Conservation (phyloP, 1,139 yeast genomes). For the Entelexis paramagnoliae region DNA sequence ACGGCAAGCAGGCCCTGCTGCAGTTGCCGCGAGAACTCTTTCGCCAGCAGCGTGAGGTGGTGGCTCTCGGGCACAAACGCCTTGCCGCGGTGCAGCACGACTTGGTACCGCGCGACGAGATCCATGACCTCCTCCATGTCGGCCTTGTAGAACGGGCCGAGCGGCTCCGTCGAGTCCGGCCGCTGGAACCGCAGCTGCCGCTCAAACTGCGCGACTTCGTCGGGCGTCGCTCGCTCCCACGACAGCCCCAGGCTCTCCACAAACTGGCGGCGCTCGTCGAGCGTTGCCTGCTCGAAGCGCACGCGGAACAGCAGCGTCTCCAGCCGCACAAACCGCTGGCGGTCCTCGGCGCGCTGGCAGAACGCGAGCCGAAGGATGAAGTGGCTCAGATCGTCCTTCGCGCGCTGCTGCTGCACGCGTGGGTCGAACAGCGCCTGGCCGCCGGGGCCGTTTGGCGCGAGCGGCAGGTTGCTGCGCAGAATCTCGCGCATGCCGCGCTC, state of each 20-base stretch:
- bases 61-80: slow-evolving; percentile 80
- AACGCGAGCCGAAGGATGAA: slow-evolving; percentile 78
- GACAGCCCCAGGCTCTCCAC: slow-evolving; percentile 44
- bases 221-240: slow-evolving; percentile 58
- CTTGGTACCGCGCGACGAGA: slow-evolving; percentile 58
- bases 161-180: neutral
- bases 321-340: slow-evolving; percentile 65
- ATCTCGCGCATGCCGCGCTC: slow-evolving; percentile 57
- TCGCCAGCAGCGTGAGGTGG: slow-evolving; percentile 55
- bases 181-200: slow-evolving; percentile 37
- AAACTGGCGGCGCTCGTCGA: slow-evolving; percentile 62
- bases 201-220: slow-evolving; percentile 47
- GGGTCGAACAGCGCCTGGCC: slow-evolving; percentile 25
- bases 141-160: slow-evolving; percentile 43
- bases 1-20: slow-evolving; percentile 50
- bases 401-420: slow-evolving; percentile 45
- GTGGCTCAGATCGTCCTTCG: slow-evolving; percentile 88
- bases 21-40: slow-evolving; percentile 56
- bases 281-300: slow-evolving; percentile 55
- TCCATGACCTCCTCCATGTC: slow-evolving; percentile 81
- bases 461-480: slow-evolving; percentile 55
- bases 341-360: slow-evolving; percentile 73
- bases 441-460: slow-evolving; percentile 32
- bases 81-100: slow-evolving; percentile 53
- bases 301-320: slow-evolving; percentile 67